phyloP scores from a whole-genome alignment of 169 alveolate genomes.

The Plasmodium sp. region DNA sequence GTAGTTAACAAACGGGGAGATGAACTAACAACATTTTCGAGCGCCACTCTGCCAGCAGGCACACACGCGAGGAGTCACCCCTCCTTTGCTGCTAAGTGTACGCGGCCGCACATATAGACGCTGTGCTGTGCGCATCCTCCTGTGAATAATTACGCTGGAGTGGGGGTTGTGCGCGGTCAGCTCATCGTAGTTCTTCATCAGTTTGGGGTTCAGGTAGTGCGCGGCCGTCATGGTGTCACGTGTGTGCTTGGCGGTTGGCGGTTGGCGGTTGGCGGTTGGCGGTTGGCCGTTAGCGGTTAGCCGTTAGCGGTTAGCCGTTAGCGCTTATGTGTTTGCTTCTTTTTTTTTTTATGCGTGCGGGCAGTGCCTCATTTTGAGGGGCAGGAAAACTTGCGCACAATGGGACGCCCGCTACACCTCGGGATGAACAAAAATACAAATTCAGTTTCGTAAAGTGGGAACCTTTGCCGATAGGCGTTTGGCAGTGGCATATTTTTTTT shows the following conservation, averaged over 20 bases:
- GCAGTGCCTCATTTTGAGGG: neutral
- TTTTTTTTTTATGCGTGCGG: neutral
- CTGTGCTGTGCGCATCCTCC: neutral
- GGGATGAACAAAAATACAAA: neutral
- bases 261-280: neutral
- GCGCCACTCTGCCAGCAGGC: neutral
- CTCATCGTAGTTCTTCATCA: slow-evolving; percentile 78
- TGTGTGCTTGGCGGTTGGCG: neutral
- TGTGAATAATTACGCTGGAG: slow-evolving; percentile 77
- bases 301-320: neutral
- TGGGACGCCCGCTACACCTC: neutral
- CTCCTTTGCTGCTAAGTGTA: neutral
- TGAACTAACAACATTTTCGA: neutral
- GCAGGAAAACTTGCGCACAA: neutral
- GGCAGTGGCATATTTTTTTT: neutral
- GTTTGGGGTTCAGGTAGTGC: slow-evolving; percentile 17
- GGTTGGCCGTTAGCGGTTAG: neutral
- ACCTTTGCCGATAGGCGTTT: neutral
- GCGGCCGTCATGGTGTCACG: slow-evolving; percentile 16
- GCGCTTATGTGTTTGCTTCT: neutral
- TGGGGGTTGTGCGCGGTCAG: slow-evolving; percentile 82
- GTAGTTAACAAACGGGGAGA: neutral
- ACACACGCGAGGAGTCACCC: neutral
- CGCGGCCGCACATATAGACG: neutral
- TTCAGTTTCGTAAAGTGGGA: neutral